A percentile compares a stretch with the other conserved stretches of the same genome.
Evolutionary conservation across 768 basidiomycete genomes (phyloP).

Genomic region (Suillus americanus): DNA sequence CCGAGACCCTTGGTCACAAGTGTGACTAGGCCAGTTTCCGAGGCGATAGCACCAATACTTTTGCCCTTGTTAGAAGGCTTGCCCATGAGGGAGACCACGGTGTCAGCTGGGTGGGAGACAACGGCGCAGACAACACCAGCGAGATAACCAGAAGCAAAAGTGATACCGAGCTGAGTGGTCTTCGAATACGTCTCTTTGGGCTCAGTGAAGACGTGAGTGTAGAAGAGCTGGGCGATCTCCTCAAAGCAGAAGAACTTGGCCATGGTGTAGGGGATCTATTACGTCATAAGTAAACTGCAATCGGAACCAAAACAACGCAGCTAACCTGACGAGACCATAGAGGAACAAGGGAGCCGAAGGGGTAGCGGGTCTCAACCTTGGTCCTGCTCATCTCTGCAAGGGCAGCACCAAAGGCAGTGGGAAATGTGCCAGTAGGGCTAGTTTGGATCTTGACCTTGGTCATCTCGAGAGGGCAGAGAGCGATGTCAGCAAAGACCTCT

Average conservation of each 20-base stretch:
- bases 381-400: slow-evolving; percentile 66
- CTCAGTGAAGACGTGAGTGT: slow-evolving; percentile 80
- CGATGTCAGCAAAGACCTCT: slow-evolving; percentile 94
- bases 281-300: not conserved
- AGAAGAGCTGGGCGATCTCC: slow-evolving; percentile 83
- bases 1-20: slow-evolving; percentile 86
- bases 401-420: slow-evolving; percentile 69
- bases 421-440: slow-evolving; percentile 73
- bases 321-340: slow-evolving; percentile 86
- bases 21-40: slow-evolving; percentile 62
- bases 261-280: slow-evolving; percentile 95
- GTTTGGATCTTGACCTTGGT: slow-evolving; percentile 92
- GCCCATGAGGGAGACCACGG: slow-evolving; percentile 90
- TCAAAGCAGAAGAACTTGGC: slow-evolving; percentile 98
- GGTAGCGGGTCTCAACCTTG: slow-evolving; percentile 73
- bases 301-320: not conserved
- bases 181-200: slow-evolving; percentile 80
- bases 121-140: slow-evolving; percentile 95
- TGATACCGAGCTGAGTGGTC: slow-evolving; percentile 84
- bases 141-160: slow-evolving; percentile 89
- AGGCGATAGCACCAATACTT: slow-evolving; percentile 64
- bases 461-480: slow-evolving; percentile 94
- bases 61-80: slow-evolving; percentile 88
- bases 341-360: slow-evolving; percentile 82
- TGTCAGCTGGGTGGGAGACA: slow-evolving; percentile 96